Percentiles rank a stretch among this genome's conserved stretches.
phyloP scores from a whole-genome alignment of 805 yeast genomes.

The Huiozyma sinensis region DNA sequence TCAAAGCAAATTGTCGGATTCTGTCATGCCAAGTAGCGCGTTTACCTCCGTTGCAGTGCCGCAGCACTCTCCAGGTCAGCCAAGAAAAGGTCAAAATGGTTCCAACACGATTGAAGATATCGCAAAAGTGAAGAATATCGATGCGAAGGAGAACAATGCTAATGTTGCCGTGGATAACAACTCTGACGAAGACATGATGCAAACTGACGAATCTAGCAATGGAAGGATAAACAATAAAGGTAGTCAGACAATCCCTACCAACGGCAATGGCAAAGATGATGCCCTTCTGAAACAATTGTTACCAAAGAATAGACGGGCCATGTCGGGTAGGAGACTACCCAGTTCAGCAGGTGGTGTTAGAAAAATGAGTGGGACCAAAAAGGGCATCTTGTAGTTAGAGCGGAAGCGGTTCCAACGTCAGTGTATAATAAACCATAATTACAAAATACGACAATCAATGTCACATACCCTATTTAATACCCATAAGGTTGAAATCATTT shows the following conservation, averaged over 20 bases:
- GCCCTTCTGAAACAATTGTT: slow-evolving; percentile 21
- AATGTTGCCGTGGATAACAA: slow-evolving; percentile 7
- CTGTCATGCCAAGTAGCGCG: slow-evolving; percentile 22
- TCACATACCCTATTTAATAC: neutral
- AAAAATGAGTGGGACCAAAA: slow-evolving; percentile 26
- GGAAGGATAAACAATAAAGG: slow-evolving; percentile 8
- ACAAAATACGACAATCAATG: neutral
- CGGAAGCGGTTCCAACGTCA: neutral
- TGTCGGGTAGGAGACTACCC: slow-evolving; percentile 26
- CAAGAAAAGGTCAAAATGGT: slow-evolving; percentile 51
- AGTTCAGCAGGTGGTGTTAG: slow-evolving; percentile 27
- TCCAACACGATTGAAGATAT: slow-evolving; percentile 28
- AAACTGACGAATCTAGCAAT: slow-evolving; percentile 21
- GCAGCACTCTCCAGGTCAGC: slow-evolving; percentile 91
- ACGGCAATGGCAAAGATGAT: slow-evolving; percentile 9
- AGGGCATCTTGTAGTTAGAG: slow-evolving; percentile 6
- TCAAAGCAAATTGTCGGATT: slow-evolving; percentile 10
- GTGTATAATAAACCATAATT: neutral
- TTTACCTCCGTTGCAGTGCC: slow-evolving; percentile 48
- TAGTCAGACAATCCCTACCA: slow-evolving; percentile 3
- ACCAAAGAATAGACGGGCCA: slow-evolving; percentile 23
- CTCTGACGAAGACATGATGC: slow-evolving; percentile 9
- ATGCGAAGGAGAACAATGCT: neutral
- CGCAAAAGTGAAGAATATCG: slow-evolving; percentile 7
- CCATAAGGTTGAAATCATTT: neutral